Conservation (phyloP, 169 alveolate species). For the Eimeria necatrix region DNA sequence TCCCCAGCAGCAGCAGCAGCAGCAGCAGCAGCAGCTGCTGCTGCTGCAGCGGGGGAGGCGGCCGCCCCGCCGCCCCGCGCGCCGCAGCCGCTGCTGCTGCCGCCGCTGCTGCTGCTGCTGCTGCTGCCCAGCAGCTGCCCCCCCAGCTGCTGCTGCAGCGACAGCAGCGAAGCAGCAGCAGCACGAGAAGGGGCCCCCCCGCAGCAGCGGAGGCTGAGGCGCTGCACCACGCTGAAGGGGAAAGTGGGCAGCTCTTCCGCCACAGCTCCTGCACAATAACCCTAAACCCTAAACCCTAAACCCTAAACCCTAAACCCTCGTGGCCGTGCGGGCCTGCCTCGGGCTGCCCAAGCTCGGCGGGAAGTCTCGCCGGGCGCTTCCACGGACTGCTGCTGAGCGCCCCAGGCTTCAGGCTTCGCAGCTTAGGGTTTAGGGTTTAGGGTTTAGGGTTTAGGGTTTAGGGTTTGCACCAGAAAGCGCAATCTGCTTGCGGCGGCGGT, state of each 20-base stretch:
- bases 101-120: slow-evolving; percentile 51
- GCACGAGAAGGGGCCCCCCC: slow-evolving; percentile 35
- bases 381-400: too few relatives aligned
- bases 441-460: slow-evolving; percentile 10
- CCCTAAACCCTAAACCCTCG: slow-evolving; percentile 21
- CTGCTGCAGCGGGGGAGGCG: too few relatives aligned
- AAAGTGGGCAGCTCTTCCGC: slow-evolving; percentile 45
- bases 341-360: too few relatives aligned
- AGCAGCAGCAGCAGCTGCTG: background rate
- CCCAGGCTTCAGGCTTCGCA: too few relatives aligned
- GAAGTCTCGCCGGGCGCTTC: too few relatives aligned
- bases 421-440: slow-evolving; percentile 8
- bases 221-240: slow-evolving; percentile 14
- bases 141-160: slow-evolving; percentile 64
- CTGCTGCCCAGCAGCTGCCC: slow-evolving; percentile 44
- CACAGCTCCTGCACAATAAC: slow-evolving; percentile 10
- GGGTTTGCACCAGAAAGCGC: slow-evolving; percentile 78
- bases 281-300: slow-evolving; percentile 50
- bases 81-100: background rate
- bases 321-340: too few relatives aligned
- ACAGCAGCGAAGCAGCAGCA: slow-evolving; percentile 38
- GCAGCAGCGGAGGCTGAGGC: slow-evolving; percentile 64
- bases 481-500: slow-evolving; percentile 74
- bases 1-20: slow-evolving; percentile 56
- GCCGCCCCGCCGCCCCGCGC: too few relatives aligned